A percentile compares a stretch with the other conserved stretches of the same genome.
Conservation (phyloP, 805 yeast species). For the Candida ipomoeae region DNA sequence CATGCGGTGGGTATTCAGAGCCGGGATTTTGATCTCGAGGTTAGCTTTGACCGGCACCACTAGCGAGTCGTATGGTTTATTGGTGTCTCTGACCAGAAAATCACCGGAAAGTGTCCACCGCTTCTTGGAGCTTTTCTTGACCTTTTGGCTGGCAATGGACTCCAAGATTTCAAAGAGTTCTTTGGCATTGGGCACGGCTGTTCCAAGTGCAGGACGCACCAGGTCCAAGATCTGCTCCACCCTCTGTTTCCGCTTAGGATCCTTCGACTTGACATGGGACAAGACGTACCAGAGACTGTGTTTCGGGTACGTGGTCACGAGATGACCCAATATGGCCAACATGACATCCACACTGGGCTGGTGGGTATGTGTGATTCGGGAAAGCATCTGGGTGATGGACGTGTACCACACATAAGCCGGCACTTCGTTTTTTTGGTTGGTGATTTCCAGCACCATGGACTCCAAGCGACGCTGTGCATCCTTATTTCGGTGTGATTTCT, state of each 20-base stretch:
- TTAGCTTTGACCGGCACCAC: constrained; percentile 75
- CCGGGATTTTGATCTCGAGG: constrained; percentile 62
- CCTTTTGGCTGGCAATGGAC: constrained; percentile 38
- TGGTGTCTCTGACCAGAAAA: constrained; percentile 31
- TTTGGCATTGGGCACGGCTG: constrained; percentile 23
- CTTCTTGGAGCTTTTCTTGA: constrained; percentile 31
- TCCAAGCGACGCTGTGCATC: constrained; percentile 37
- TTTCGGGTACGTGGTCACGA: constrained; percentile 66
- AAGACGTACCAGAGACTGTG: constrained; percentile 84
- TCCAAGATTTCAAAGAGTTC: constrained; percentile 41
- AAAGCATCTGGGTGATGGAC: constrained; percentile 79
- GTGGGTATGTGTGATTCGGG: constrained; percentile 68
- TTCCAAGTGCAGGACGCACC: constrained; percentile 14
- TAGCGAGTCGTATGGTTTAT: constrained; percentile 37
- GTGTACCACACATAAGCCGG: constrained; percentile 67
- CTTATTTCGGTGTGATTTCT: constrained; percentile 18
- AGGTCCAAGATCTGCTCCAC: constrained; percentile 22
- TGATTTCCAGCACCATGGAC: constrained; percentile 47
- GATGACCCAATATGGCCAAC: constrained; percentile 49
- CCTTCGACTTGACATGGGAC: constrained; percentile 61
- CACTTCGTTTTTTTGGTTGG: constrained; percentile 41
- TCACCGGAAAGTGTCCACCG: constrained; percentile 39
- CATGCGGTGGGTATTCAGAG: constrained; percentile 22
- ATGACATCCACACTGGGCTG: constrained; percentile 52
- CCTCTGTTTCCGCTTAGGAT: constrained; percentile 25